A percentile compares a stretch with the other conserved stretches of the same genome.
Evolutionary conservation across 2,329 filamentous ascomycete species (phyloP).

Genomic region (Cryphonectria naterciae): DNA sequence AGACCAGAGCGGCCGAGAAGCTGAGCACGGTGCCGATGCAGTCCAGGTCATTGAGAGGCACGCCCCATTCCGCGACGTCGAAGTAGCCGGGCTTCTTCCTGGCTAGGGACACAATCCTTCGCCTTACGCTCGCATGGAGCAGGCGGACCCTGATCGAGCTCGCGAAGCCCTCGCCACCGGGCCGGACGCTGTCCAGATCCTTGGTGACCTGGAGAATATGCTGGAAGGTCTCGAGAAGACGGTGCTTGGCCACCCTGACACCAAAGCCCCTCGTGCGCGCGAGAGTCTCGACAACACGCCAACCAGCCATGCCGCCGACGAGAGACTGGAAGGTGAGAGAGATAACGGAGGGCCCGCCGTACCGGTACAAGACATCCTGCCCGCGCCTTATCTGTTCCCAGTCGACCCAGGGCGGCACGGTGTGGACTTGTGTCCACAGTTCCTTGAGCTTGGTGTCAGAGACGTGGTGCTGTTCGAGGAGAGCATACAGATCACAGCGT

Average conservation of each 20-base stretch:
- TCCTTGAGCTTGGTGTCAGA: conserved; percentile 57
- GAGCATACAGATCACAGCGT: conserved; percentile 63
- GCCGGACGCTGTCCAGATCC: conserved; percentile 67
- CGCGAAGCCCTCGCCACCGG: conserved; percentile 67
- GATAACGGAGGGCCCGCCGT: conserved; percentile 69
- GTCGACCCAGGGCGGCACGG: conserved; percentile 74
- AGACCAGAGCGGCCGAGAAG: conserved; percentile 71
- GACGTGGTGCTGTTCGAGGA: conserved; percentile 62
- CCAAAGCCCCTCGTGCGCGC: conserved; percentile 76
- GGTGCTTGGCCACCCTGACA: conserved; percentile 65
- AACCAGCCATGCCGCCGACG: conserved; percentile 73
- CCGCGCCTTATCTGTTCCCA: conserved; percentile 76
- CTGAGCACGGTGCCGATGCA: conserved; percentile 71
- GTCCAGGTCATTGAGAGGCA: conserved; percentile 78
- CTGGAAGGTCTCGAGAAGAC: conserved; percentile 72
- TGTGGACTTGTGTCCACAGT: conserved; percentile 70
- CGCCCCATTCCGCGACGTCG: conserved; percentile 58
- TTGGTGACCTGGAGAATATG: conserved; percentile 73
- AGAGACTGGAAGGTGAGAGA: conserved; percentile 67
- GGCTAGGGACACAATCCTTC: conserved; percentile 65
- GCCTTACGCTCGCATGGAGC: conserved; percentile 69
- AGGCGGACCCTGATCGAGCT: conserved; percentile 71
- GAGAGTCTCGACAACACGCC: conserved; percentile 73
- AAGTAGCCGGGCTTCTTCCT: conserved; percentile 64
- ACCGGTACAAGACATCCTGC: conserved; percentile 78